Conservation (phyloP, 176 grass and related monocot species). For the Panicum miliaceum region DNA sequence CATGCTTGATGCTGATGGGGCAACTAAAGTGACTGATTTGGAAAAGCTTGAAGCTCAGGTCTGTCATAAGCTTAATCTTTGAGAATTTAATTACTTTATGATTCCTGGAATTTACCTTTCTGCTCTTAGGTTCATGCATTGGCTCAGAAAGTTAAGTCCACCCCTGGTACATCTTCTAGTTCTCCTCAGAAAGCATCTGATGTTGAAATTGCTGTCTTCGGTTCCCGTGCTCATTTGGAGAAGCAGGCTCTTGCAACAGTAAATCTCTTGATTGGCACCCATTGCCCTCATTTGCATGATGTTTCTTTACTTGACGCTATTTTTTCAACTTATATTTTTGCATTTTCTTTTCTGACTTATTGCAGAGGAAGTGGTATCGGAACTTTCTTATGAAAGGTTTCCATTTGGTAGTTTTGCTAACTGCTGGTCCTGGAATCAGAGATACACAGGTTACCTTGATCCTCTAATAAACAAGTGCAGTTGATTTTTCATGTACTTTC, state of each 20-base stretch:
- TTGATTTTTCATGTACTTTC: slow-evolving; percentile 4
- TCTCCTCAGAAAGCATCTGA: slow-evolving; percentile 60
- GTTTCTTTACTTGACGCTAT: background rate
- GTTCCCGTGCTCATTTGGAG: slow-evolving; percentile 94
- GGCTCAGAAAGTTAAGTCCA: slow-evolving; percentile 52
- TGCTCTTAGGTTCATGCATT: slow-evolving; percentile 58
- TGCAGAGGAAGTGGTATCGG: slow-evolving; percentile 96
- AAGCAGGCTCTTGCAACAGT: slow-evolving; percentile 97
- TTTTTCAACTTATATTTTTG: slow-evolving; percentile 4
- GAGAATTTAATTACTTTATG: slow-evolving; percentile 18
- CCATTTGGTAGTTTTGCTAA: slow-evolving; percentile 84
- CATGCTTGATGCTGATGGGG: slow-evolving; percentile 99
- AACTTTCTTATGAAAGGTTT: slow-evolving; percentile 99
- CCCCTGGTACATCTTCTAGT: slow-evolving; percentile 29
- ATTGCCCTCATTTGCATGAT: background rate
- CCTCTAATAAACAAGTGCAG: background rate
- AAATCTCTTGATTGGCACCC: slow-evolving; percentile 17
- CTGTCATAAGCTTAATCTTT: slow-evolving; percentile 35
- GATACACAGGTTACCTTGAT: slow-evolving; percentile 77
- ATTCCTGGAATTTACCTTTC: background rate
- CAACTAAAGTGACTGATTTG: slow-evolving; percentile 90
- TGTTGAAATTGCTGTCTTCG: slow-evolving; percentile 85
- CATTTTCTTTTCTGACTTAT: slow-evolving; percentile 29
- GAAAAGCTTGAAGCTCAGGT: slow-evolving; percentile 97
- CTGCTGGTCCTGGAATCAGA: slow-evolving; percentile 82